A percentile compares a stretch with the other conserved stretches of the same genome.
These are phyloP conservation scores for Apophysomyces ossiformis DNA, from an alignment of 371 early-diverging fungal species.

Conservation along the genomic window DNA sequence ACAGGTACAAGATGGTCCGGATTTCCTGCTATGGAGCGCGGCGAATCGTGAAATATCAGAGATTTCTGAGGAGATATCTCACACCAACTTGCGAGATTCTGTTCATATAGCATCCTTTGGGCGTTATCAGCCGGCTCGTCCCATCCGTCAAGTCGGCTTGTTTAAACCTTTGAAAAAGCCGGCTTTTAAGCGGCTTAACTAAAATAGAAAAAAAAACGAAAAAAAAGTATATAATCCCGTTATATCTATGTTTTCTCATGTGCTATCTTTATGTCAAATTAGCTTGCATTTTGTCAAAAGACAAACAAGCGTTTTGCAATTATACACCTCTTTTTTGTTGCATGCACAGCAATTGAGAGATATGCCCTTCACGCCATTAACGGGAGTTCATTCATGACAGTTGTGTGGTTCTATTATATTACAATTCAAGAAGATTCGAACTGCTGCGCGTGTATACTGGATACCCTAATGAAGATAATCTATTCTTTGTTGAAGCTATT, in stretches of 20 bases:
- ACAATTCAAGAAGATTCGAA: too few species aligned
- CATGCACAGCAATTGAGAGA: background rate
- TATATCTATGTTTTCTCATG: too few species aligned
- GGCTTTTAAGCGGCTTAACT: constrained; percentile 14
- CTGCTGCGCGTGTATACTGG: too few species aligned
- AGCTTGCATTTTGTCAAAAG: too few species aligned
- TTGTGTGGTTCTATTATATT: too few species aligned
- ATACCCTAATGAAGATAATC: too few species aligned
- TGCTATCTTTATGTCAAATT: too few species aligned
- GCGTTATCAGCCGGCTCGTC: constrained; percentile 20
- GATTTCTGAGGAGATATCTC: constrained; percentile 10
- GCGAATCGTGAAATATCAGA: constrained; percentile 27
- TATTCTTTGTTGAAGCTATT: too few species aligned
- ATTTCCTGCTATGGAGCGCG: constrained; percentile 23
- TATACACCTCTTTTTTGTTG: background rate
- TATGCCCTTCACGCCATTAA: too few species aligned
- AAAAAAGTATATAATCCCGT: background rate
- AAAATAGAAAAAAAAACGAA: background rate
- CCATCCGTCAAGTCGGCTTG: constrained; percentile 18
- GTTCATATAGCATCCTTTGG: constrained; percentile 15
- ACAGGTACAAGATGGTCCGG: background rate
- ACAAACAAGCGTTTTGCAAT: too few species aligned
- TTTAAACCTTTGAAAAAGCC: constrained; percentile 28
- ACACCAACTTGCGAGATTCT: background rate
- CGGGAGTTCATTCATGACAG: too few species aligned